A percentile compares a stretch with the other conserved stretches of the same genome.
These are phyloP conservation scores for Phytophthora idaei DNA, from an alignment of 352 stramenopile genomes.

Conservation along the genomic window DNA sequence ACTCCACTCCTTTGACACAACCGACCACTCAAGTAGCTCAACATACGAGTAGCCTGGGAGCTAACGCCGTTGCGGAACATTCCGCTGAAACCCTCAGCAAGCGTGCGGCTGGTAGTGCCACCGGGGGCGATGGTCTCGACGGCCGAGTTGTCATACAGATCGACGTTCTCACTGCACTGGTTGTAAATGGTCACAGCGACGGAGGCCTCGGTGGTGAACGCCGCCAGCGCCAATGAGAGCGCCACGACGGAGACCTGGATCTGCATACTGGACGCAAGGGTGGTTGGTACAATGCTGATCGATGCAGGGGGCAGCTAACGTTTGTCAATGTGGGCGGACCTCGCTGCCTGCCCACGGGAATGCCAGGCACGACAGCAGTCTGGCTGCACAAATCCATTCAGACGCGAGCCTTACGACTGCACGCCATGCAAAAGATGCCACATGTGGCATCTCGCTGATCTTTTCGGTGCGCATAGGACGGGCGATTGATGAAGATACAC, in stretches of 20 bases:
- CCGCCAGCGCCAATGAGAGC: conserved; percentile 32
- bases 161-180: conserved; percentile 52
- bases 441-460: not conserved
- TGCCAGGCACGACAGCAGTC: conserved; percentile 14
- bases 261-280: conserved; percentile 17
- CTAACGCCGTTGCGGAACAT: conserved; percentile 69
- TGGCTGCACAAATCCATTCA: conserved; percentile 26
- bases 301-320: conserved; percentile 17
- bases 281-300: conserved; percentile 17
- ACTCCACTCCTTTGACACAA: not conserved
- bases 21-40: not conserved
- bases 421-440: conserved; percentile 21
- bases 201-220: conserved; percentile 28
- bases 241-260: conserved; percentile 21
- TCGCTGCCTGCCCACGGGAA: conserved; percentile 5
- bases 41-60: conserved; percentile 48
- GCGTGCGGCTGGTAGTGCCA: conserved; percentile 39
- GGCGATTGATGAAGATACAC: not conserved
- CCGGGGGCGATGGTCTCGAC: conserved; percentile 46
- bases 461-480: conserved; percentile 9
- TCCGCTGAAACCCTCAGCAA: conserved; percentile 48
- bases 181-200: conserved; percentile 59
- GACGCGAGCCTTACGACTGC: conserved; percentile 20
- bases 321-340: conserved; percentile 35
- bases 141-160: conserved; percentile 62